Conservation (phyloP, 108 stramenopile species). For the Skeletonema grethae region DNA sequence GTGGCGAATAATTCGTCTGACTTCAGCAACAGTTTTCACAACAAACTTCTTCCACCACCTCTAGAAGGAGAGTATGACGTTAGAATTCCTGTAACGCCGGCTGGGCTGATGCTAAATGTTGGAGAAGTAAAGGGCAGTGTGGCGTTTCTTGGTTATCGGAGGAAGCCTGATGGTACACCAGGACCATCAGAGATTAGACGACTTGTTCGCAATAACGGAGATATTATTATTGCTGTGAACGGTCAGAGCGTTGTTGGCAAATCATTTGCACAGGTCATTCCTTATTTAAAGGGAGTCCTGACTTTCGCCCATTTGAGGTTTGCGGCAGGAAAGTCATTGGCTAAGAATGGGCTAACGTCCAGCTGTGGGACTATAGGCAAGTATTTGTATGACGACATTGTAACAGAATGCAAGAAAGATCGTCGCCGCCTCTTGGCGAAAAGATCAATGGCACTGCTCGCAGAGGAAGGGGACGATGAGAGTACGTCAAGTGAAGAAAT, state of each 20-base stretch:
- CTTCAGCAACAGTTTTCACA: constrained; percentile 16
- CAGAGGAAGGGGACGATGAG: constrained; percentile 47
- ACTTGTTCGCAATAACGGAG: constrained; percentile 68
- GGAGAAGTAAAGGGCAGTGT: constrained; percentile 80
- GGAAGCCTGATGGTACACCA: constrained; percentile 61
- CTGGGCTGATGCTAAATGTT: constrained; percentile 87
- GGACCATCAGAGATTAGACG: constrained; percentile 72
- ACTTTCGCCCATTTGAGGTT: constrained; percentile 82
- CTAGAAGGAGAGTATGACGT: constrained; percentile 85
- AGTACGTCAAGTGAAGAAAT: constrained; percentile 46
- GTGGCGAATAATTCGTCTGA: constrained; percentile 21
- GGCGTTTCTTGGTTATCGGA: constrained; percentile 77
- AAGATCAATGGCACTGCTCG: constrained; percentile 40
- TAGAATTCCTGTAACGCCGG: constrained; percentile 77
- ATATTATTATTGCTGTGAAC: constrained; percentile 86
- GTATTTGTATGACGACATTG: constrained; percentile 59
- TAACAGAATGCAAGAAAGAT: constrained; percentile 63
- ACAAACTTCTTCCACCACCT: constrained; percentile 57
- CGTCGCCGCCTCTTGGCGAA: constrained; percentile 73
- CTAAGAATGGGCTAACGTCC: constrained; percentile 56
- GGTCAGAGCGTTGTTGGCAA: constrained; percentile 77
- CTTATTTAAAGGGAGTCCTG: constrained; percentile 59
- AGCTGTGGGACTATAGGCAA: constrained; percentile 73
- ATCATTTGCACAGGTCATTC: constrained; percentile 80
- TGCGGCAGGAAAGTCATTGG: constrained; percentile 45